These are phyloP conservation scores for Chlamydomonas reinhardtii DNA, from an alignment of 163 green algal genomes.

Conservation along the genomic window DNA sequence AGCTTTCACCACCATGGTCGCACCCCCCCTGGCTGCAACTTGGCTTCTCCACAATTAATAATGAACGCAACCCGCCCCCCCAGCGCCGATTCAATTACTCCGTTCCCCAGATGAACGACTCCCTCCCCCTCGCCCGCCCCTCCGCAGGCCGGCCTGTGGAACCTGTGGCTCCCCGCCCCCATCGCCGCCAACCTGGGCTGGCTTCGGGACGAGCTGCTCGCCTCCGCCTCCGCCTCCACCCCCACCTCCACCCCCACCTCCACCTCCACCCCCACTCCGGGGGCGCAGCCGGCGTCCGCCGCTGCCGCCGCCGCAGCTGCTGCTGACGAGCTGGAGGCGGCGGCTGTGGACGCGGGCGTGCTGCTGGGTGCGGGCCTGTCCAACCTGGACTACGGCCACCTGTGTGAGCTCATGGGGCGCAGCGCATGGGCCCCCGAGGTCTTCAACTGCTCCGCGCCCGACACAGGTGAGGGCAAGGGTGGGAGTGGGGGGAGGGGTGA, in stretches of 20 bases:
- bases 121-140: too few relatives aligned
- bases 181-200: constrained; percentile 67
- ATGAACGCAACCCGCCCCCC: too few relatives aligned
- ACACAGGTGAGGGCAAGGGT: constrained; percentile 80
- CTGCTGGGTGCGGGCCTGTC: constrained; percentile 82
- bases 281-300: too few relatives aligned
- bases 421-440: constrained; percentile 89
- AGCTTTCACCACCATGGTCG: too few relatives aligned
- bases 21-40: too few relatives aligned
- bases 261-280: too few relatives aligned
- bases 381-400: constrained; percentile 92
- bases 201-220: constrained; percentile 44
- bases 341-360: constrained; percentile 10
- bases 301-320: neutral
- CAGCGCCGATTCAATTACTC: too few relatives aligned
- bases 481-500: neutral
- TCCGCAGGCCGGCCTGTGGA: constrained; percentile 89
- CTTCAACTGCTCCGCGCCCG: constrained; percentile 99
- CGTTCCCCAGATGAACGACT: too few relatives aligned
- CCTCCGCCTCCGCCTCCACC: neutral
- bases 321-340: too few relatives aligned
- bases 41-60: too few relatives aligned
- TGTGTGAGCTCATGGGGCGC: constrained; percentile 90
- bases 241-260: neutral
- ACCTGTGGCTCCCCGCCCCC: constrained; percentile 92